phyloP scores from a whole-genome alignment of 805 yeast species.

The Barnettozyma salicaria region DNA sequence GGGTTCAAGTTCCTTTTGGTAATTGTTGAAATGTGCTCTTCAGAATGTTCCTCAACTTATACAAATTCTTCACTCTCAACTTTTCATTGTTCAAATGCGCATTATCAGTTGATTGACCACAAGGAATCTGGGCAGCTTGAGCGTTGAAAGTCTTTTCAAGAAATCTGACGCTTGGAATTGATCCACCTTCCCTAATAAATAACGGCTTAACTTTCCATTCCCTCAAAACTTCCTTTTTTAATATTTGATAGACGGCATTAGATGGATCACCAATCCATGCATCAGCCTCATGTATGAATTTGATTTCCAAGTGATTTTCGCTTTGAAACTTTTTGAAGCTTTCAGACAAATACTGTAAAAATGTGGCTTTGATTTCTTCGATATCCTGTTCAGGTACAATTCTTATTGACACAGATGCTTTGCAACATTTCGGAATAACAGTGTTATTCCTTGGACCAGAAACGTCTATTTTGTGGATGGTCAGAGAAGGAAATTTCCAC shows the following conservation, averaged over 20 bases:
- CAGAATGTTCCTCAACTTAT: constrained; percentile 63
- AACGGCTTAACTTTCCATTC: constrained; percentile 83
- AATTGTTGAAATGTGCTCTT: constrained; percentile 20
- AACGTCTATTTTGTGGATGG: constrained; percentile 76
- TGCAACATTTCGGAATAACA: constrained; percentile 78
- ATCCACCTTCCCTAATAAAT: constrained; percentile 92
- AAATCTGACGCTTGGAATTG: constrained; percentile 84
- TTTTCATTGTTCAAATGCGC: constrained; percentile 91
- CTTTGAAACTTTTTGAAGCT: constrained; percentile 48
- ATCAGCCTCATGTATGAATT: constrained; percentile 79
- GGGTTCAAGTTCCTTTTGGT: constrained; percentile 14
- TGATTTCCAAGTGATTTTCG: constrained; percentile 54
- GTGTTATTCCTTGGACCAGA: constrained; percentile 90
- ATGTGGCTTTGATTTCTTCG: constrained; percentile 44
- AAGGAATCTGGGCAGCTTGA: constrained; percentile 91
- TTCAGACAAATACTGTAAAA: constrained; percentile 41
- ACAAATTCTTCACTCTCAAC: constrained; percentile 68
- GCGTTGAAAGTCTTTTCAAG: constrained; percentile 79
- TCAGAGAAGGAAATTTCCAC: constrained; percentile 88
- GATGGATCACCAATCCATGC: constrained; percentile 92
- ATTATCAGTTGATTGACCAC: constrained; percentile 92
- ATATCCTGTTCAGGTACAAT: constrained; percentile 86
- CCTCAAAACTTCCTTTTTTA: constrained; percentile 51
- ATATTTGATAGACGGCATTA: constrained; percentile 64
- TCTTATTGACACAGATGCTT: constrained; percentile 73